A percentile compares a stretch with the other conserved stretches of the same genome.
These are phyloP conservation scores for Eragrostis tef DNA, from an alignment of 202 grass and related monocot genomes.

Conservation along the genomic window DNA sequence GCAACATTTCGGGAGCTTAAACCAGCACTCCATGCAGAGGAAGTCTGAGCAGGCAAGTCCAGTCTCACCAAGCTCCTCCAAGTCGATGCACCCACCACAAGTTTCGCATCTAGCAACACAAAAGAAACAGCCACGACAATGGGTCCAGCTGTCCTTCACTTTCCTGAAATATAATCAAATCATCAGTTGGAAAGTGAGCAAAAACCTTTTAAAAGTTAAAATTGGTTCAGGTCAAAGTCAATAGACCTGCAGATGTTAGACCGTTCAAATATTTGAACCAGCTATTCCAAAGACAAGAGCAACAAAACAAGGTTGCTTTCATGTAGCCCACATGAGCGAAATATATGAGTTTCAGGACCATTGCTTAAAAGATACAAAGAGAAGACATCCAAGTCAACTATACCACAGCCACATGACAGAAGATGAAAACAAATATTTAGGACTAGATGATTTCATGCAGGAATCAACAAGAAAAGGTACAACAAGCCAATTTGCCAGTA, in stretches of 20 bases:
- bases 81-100: constrained; percentile 77
- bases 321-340: constrained; percentile 23
- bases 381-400: constrained; percentile 40
- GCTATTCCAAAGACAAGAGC: constrained; percentile 43
- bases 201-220: constrained; percentile 27
- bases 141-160: constrained; percentile 41
- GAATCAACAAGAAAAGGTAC: background rate
- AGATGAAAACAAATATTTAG: constrained; percentile 25
- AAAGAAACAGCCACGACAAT: constrained; percentile 75
- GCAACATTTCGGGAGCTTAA: constrained; percentile 68
- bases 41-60: constrained; percentile 71
- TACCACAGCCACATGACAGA: constrained; percentile 40
- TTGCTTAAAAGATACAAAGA: constrained; percentile 31
- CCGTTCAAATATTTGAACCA: constrained; percentile 37
- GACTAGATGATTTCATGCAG: constrained; percentile 16
- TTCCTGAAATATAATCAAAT: constrained; percentile 63
- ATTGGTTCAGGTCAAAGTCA: constrained; percentile 41
- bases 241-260: constrained; percentile 29
- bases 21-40: constrained; percentile 77
- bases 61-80: constrained; percentile 54
- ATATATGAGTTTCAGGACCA: constrained; percentile 26
- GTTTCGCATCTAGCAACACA: constrained; percentile 83
- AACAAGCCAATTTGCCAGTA: background rate
- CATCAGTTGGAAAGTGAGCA: constrained; percentile 11
- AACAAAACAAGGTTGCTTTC: constrained; percentile 52